Conservation (phyloP, 768 basidiomycete genomes). For the Melanogaster broomeanus region DNA sequence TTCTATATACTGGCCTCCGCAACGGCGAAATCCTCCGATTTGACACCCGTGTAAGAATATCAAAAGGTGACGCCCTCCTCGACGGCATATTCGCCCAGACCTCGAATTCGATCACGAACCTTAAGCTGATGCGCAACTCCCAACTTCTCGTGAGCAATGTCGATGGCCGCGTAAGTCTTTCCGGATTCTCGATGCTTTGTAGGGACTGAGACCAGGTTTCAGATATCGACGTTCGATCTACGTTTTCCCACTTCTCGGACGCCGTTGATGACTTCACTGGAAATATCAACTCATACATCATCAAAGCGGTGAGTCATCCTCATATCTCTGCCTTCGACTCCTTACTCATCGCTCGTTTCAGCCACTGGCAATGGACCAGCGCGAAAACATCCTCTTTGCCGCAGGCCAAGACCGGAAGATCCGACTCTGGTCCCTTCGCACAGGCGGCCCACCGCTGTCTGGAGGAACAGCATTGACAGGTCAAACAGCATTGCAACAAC, state of each 20-base stretch:
- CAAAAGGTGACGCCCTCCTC: conserved; percentile 42
- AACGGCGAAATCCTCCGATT: conserved; percentile 60
- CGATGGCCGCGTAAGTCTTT: conserved; percentile 54
- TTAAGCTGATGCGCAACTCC: conserved; percentile 50
- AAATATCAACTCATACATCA: conserved; percentile 56
- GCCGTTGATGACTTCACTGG: conserved; percentile 51
- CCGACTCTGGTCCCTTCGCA: conserved; percentile 67
- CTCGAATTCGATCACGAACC: conserved; percentile 53
- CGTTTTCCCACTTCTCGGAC: conserved; percentile 47
- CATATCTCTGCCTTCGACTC: background rate
- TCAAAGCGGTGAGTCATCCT: conserved; percentile 47
- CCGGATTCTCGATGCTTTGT: background rate
- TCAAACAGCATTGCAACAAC: conserved; percentile 33
- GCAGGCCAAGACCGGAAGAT: conserved; percentile 67
- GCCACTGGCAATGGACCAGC: conserved; percentile 63
- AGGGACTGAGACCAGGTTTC: conserved; percentile 1
- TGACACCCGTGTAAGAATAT: conserved; percentile 50
- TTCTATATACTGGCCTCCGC: conserved; percentile 59
- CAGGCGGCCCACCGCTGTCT: conserved; percentile 40
- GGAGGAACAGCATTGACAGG: background rate
- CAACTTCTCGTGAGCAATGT: conserved; percentile 60
- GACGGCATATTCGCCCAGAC: conserved; percentile 33
- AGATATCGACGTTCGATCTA: conserved; percentile 66
- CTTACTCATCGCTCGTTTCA: conserved; percentile 28
- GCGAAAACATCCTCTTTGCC: conserved; percentile 61